Evolutionary conservation across 495 filamentous ascomycete species (phyloP).

Genomic region (Tuber calosporum): DNA sequence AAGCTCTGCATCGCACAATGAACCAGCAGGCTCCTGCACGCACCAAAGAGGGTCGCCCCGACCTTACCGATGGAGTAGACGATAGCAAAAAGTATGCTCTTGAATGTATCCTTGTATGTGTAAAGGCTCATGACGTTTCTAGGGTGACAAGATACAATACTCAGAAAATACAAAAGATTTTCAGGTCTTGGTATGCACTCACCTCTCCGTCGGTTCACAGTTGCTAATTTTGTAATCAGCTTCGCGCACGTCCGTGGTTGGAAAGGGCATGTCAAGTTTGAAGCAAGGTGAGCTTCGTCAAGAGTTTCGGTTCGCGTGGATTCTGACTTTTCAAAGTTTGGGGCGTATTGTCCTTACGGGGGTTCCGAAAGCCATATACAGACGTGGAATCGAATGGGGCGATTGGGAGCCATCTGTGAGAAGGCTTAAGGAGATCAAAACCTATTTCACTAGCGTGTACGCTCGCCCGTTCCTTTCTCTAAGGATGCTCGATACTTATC

Average conservation of each 20-base stretch:
- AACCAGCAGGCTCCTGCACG: constrained; percentile 21
- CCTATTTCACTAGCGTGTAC: constrained; percentile 35
- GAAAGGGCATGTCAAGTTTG: constrained; percentile 33
- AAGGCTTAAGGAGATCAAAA: constrained; percentile 19
- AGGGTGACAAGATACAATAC: neutral
- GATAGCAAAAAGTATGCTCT: constrained; percentile 19
- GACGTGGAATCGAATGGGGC: constrained; percentile 26
- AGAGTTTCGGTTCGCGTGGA: neutral
- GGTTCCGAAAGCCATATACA: constrained; percentile 29
- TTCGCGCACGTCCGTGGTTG: constrained; percentile 28
- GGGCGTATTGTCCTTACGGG: constrained; percentile 28
- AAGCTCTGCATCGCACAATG: constrained; percentile 22
- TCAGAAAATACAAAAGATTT: neutral
- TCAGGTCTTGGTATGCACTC: neutral
- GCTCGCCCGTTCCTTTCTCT: neutral
- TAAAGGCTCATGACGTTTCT: neutral
- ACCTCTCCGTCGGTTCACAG: neutral
- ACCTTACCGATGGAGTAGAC: constrained; percentile 15
- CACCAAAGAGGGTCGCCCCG: neutral
- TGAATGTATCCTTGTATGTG: neutral
- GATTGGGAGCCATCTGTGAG: constrained; percentile 27
- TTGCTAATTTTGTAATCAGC: constrained; percentile 8
- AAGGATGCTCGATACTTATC: constrained; percentile 11
- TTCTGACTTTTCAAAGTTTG: constrained; percentile 23
- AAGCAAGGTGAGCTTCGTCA: constrained; percentile 20